These are phyloP conservation scores for Globisporangium camurandrum DNA, from an alignment of 352 stramenopile species.

Conservation along the genomic window DNA sequence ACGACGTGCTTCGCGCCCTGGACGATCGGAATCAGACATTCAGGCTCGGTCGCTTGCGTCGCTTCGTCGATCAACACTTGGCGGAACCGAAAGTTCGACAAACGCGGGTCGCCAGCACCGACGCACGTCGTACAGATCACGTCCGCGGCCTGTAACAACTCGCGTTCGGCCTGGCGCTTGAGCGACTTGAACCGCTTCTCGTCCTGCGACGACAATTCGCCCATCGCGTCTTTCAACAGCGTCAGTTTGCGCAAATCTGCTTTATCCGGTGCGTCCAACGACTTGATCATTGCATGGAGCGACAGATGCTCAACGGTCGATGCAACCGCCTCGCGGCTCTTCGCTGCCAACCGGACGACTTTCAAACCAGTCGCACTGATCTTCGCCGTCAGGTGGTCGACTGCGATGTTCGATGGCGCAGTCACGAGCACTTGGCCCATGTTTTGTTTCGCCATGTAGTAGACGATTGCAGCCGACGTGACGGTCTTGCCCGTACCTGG, in stretches of 20 bases:
- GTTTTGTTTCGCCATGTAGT: slow-evolving; percentile 97
- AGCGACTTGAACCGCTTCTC: slow-evolving; percentile 95
- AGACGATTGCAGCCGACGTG: slow-evolving; percentile 98
- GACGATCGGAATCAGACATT: slow-evolving; percentile 98
- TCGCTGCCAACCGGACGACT: slow-evolving; percentile 97
- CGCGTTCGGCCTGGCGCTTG: slow-evolving; percentile 89
- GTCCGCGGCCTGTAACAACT: slow-evolving; percentile 97
- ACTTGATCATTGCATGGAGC: slow-evolving; percentile 96
- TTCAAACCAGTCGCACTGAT: slow-evolving; percentile 97
- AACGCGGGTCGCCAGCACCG: slow-evolving; percentile 94
- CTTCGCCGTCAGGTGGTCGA: slow-evolving; percentile 96
- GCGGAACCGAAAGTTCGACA: slow-evolving; percentile 97
- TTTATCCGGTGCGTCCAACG: slow-evolving; percentile 84
- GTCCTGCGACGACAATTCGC: slow-evolving; percentile 91
- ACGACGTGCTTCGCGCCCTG: slow-evolving; percentile 98
- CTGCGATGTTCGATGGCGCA: slow-evolving; percentile 98
- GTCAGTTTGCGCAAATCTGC: slow-evolving; percentile 88
- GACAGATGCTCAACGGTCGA: slow-evolving; percentile 96
- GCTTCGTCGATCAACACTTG: slow-evolving; percentile 99
- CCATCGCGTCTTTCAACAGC: slow-evolving; percentile 95
- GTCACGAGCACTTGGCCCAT: slow-evolving; percentile 98
- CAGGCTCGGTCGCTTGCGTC: slow-evolving; percentile 98
- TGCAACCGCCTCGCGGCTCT: slow-evolving; percentile 93
- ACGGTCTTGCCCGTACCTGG: slow-evolving; percentile 97
- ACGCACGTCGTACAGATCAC: slow-evolving; percentile 99